phyloP scores from a whole-genome alignment of 2,329 filamentous ascomycete genomes.

The Lizonia empirigonia region DNA sequence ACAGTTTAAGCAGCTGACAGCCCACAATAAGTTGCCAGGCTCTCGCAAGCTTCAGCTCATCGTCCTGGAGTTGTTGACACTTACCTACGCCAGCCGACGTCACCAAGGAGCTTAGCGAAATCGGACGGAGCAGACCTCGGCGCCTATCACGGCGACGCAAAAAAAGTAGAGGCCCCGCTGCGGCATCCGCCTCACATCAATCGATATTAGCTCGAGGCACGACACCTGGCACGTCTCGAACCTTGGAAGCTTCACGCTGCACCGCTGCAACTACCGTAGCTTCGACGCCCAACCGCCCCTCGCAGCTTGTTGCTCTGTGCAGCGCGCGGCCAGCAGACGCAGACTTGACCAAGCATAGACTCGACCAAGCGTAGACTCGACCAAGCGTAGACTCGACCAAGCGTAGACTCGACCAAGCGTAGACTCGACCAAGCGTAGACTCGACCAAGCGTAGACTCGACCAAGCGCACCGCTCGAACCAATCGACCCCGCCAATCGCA shows the following conservation, averaged over 20 bases:
- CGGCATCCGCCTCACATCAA: slow-evolving; percentile 5
- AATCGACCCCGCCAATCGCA: slow-evolving; percentile 13
- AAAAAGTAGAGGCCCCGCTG: slow-evolving; percentile 16
- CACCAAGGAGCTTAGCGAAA: slow-evolving; percentile 12
- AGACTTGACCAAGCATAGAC: too few species aligned
- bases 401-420: background rate
- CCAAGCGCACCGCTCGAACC: background rate
- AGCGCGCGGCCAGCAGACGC: background rate
- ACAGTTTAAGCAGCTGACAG: background rate
- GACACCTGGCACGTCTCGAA: background rate
- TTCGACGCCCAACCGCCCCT: background rate
- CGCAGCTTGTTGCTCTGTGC: background rate
- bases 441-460: slow-evolving; percentile 3
- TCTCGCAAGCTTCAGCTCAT: background rate
- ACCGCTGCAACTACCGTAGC: background rate
- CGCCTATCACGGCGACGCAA: slow-evolving; percentile 12
- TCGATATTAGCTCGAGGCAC: background rate
- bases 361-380: background rate
- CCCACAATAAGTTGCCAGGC: background rate
- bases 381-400: slow-evolving; percentile 2
- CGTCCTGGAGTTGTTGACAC: too few species aligned
- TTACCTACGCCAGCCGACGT: slow-evolving; percentile 7
- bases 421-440: too few species aligned
- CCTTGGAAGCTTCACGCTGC: slow-evolving; percentile 10
- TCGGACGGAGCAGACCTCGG: slow-evolving; percentile 12